These are phyloP conservation scores for Chaetomium sp. DNA, from an alignment of 2,329 filamentous ascomycete genomes.

Conservation along the genomic window DNA sequence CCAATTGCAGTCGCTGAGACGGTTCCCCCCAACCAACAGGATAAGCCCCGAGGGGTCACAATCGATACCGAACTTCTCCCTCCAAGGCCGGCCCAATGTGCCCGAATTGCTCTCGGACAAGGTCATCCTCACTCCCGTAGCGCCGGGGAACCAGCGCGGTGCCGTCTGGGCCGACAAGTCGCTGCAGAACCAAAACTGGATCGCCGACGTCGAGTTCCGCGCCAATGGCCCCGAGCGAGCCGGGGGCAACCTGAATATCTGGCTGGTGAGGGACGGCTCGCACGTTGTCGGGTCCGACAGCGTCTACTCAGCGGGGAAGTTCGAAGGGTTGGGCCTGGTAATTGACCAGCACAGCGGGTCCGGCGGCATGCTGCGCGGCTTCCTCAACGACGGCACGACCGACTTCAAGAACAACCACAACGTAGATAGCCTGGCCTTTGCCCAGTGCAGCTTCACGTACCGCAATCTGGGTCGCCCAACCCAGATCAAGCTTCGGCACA, in stretches of 20 bases:
- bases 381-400: slow-evolving; percentile 85
- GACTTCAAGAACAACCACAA: slow-evolving; percentile 76
- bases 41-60: slow-evolving; percentile 64
- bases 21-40: slow-evolving; percentile 44
- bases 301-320: slow-evolving; percentile 80
- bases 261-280: slow-evolving; percentile 76
- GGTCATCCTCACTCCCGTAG: slow-evolving; percentile 85
- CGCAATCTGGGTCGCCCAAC: slow-evolving; percentile 87
- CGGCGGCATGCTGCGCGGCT: slow-evolving; percentile 82
- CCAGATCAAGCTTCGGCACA: slow-evolving; percentile 72
- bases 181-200: slow-evolving; percentile 71
- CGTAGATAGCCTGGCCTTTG: slow-evolving; percentile 86
- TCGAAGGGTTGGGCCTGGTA: slow-evolving; percentile 87
- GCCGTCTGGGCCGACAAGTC: slow-evolving; percentile 74
- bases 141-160: slow-evolving; percentile 81
- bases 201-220: slow-evolving; percentile 82
- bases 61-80: slow-evolving; percentile 56
- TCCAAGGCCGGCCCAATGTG: slow-evolving; percentile 55
- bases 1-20: slow-evolving; percentile 11
- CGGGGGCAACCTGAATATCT: slow-evolving; percentile 88
- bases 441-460: slow-evolving; percentile 87
- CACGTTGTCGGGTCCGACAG: slow-evolving; percentile 68
- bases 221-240: slow-evolving; percentile 82
- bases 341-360: slow-evolving; percentile 79
- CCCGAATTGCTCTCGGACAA: slow-evolving; percentile 81